Evolutionary conservation across 1,284 basidiomycete genomes (phyloP).

Genomic region (Pascua guehoae): DNA sequence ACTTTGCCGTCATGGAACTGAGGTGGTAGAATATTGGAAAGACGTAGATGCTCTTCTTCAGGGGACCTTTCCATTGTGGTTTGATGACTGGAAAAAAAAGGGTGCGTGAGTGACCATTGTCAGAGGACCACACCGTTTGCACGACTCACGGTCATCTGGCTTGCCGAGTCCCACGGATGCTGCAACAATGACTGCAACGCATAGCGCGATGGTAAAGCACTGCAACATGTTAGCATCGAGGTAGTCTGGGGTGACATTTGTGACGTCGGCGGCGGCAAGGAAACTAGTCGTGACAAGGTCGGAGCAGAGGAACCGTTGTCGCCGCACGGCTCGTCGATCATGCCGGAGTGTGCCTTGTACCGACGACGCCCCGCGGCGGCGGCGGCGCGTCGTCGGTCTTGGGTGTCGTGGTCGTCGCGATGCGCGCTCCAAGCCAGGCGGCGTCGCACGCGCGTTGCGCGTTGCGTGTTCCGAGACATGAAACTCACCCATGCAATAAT

Average conservation of each 20-base stretch:
- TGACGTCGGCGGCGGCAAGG: no score
- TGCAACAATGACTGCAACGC: constrained; percentile 34
- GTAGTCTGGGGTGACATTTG: no score
- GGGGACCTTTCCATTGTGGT: constrained; percentile 17
- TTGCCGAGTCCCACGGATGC: constrained; percentile 39
- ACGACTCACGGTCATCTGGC: constrained; percentile 29
- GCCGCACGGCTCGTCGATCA: no score
- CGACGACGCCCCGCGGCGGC: no score
- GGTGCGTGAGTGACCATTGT: neutral
- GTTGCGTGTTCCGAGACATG: neutral
- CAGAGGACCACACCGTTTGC: neutral
- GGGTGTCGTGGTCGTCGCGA: no score
- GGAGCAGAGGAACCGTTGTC: no score
- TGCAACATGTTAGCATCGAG: constrained; percentile 3
- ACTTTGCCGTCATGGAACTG: constrained; percentile 44
- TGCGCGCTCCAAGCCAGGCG: no score
- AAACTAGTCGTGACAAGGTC: no score
- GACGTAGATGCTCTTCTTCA: constrained; percentile 37
- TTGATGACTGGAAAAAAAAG: constrained; percentile 23
- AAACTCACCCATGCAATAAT: constrained; percentile 44
- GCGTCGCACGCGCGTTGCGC: no score
- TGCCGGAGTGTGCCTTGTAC: no score
- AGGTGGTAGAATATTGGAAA: constrained; percentile 48
- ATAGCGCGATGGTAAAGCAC: constrained; percentile 34
- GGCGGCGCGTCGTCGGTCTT: no score